Evolutionary conservation across 441 rosid genomes (phyloP).

Genomic region (Erysimum pusillum): DNA sequence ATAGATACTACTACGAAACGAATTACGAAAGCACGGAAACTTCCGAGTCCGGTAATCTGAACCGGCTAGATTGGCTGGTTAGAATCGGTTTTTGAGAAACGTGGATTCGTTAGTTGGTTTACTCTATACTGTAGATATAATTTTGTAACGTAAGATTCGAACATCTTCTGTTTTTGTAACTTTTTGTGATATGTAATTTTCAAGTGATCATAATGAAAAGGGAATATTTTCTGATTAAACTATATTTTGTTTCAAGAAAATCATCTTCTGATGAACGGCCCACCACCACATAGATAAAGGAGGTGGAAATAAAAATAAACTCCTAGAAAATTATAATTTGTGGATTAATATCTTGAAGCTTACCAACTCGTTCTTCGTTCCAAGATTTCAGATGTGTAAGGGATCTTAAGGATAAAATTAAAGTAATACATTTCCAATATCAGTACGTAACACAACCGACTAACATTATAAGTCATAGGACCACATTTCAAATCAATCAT

Average conservation of each 20-base stretch:
- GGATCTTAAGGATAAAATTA: background rate
- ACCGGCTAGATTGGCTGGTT: slow-evolving; percentile 43
- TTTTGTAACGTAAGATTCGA: background rate
- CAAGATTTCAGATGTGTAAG: background rate
- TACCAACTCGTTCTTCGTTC: slow-evolving; percentile 14
- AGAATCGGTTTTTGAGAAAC: slow-evolving; percentile 47
- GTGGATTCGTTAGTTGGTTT: slow-evolving; percentile 38
- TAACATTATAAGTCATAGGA: slow-evolving; percentile 18
- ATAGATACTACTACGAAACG: too few species aligned
- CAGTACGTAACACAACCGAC: slow-evolving; percentile 31
- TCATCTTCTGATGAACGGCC: background rate
- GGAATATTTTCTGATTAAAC: background rate
- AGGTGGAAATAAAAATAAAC: background rate
- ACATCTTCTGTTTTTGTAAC: slow-evolving; percentile 1
- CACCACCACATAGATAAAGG: background rate
- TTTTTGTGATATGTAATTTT: slow-evolving; percentile 31
- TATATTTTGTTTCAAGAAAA: background rate
- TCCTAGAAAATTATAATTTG: background rate
- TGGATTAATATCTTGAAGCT: too few species aligned
- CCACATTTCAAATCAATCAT: slow-evolving; percentile 15
- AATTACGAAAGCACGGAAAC: slow-evolving; percentile 16
- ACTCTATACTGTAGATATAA: background rate
- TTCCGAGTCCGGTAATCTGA: slow-evolving; percentile 44
- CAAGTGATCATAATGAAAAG: slow-evolving; percentile 4
- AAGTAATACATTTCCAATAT: background rate